These are phyloP conservation scores for Monosporozyma servazzii DNA, from an alignment of 805 yeast species.

Conservation along the genomic window DNA sequence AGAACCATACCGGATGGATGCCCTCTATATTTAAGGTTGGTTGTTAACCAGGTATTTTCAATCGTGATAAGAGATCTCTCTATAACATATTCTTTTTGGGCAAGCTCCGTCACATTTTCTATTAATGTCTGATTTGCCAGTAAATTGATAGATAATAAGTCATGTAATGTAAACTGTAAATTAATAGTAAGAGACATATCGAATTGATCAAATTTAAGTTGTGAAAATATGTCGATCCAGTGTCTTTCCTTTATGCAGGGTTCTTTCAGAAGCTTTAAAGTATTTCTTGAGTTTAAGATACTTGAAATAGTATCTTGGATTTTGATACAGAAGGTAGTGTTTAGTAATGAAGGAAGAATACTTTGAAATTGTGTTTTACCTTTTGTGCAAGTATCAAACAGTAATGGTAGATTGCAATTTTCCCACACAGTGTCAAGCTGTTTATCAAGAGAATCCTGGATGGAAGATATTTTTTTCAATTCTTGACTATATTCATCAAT, in stretches of 20 bases:
- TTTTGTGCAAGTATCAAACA: neutral
- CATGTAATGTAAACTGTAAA: constrained; percentile 37
- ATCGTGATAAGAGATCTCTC: constrained; percentile 48
- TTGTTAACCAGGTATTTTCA: constrained; percentile 45
- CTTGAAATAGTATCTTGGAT: neutral
- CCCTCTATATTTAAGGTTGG: constrained; percentile 43
- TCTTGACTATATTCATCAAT: neutral
- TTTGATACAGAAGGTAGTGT: neutral
- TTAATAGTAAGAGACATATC: constrained; percentile 7
- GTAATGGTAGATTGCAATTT: neutral
- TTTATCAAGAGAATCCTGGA: neutral
- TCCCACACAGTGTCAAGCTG: neutral
- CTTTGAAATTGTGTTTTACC: neutral
- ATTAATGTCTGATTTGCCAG: constrained; percentile 37
- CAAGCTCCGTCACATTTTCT: constrained; percentile 45
- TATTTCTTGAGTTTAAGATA: neutral
- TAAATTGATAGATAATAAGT: constrained; percentile 53
- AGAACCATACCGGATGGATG: constrained; percentile 45
- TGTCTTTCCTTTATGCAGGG: constrained; percentile 57
- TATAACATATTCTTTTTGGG: constrained; percentile 62
- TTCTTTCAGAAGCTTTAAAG: constrained; percentile 33
- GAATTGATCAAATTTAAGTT: constrained; percentile 21
- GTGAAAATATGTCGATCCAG: constrained; percentile 44
- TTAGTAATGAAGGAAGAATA: neutral
- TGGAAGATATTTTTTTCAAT: neutral